These are phyloP conservation scores for Eucalyptus erythrocorys DNA, from an alignment of 345 rosid genomes.

Conservation along the genomic window DNA sequence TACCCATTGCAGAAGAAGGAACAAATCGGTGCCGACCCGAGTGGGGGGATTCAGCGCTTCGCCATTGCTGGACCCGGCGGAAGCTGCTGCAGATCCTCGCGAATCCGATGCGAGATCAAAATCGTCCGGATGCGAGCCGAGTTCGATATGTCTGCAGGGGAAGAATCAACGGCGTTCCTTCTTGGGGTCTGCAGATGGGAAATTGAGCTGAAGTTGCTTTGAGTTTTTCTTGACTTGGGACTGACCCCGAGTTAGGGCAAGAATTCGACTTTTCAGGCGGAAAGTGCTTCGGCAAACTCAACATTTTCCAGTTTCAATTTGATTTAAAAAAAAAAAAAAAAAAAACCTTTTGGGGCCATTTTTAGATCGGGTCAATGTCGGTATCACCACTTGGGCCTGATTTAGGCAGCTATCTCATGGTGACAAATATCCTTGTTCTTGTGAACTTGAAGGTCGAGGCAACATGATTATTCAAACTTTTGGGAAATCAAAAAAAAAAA, in stretches of 20 bases:
- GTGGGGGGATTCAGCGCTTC: neutral
- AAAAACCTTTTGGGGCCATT: neutral
- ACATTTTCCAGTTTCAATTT: neutral
- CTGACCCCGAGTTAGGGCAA: neutral
- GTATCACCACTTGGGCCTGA: neutral
- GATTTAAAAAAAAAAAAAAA: no score
- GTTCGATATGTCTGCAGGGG: neutral
- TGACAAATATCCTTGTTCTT: neutral
- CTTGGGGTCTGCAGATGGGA: neutral
- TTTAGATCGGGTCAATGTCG: neutral
- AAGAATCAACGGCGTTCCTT: neutral
- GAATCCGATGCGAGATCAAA: neutral
- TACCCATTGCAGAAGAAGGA: constrained; percentile 26
- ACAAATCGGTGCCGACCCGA: neutral
- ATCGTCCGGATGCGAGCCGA: neutral
- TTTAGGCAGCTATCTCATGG: neutral
- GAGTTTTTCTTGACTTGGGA: neutral
- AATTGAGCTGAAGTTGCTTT: neutral
- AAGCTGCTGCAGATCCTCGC: neutral
- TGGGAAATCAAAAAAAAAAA: neutral
- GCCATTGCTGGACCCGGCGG: neutral
- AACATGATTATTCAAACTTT: neutral
- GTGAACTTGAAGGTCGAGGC: neutral
- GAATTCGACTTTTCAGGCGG: neutral
- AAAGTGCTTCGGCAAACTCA: neutral